These are phyloP conservation scores for Leccinum obscurum DNA, from an alignment of 768 basidiomycete species.

Conservation along the genomic window DNA sequence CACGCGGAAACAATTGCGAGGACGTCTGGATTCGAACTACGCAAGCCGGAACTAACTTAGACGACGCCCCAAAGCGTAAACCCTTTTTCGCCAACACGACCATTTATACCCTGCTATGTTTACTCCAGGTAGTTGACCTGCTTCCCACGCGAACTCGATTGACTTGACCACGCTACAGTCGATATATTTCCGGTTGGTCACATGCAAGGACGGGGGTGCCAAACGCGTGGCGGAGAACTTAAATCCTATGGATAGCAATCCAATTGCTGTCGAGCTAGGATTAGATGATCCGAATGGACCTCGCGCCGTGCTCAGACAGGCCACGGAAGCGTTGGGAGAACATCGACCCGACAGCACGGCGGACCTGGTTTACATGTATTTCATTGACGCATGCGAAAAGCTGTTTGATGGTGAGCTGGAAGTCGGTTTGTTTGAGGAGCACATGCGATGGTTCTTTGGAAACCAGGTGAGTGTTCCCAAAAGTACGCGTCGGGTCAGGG, in stretches of 20 bases:
- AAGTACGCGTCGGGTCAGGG: neutral
- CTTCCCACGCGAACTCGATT: constrained; percentile 7
- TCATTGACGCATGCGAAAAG: constrained; percentile 89
- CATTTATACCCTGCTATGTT: constrained; percentile 85
- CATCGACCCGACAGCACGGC: constrained; percentile 45
- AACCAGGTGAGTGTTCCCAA: constrained; percentile 58
- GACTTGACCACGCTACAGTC: constrained; percentile 48
- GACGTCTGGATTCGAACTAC: constrained; percentile 62
- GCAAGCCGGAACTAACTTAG: constrained; percentile 23
- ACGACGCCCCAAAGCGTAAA: constrained; percentile 40
- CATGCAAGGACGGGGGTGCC: constrained; percentile 81
- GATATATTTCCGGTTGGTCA: constrained; percentile 82
- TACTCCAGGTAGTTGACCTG: constrained; percentile 66
- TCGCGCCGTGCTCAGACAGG: constrained; percentile 63
- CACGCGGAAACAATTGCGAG: constrained; percentile 21
- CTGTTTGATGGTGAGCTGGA: constrained; percentile 93
- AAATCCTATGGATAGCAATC: constrained; percentile 68
- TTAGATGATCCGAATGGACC: constrained; percentile 82
- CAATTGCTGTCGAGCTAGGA: constrained; percentile 79
- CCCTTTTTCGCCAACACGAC: constrained; percentile 92
- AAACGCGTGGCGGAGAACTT: constrained; percentile 68
- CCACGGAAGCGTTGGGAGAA: constrained; percentile 59
- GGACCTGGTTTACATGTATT: constrained; percentile 83
- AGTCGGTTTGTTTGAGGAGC: constrained; percentile 90
- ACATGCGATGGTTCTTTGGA: constrained; percentile 92